Percentiles rank a stretch among this genome's conserved stretches.
Conservation (phyloP, 2,329 filamentous ascomycete species). For the Paraconiothyrium brasiliense region DNA sequence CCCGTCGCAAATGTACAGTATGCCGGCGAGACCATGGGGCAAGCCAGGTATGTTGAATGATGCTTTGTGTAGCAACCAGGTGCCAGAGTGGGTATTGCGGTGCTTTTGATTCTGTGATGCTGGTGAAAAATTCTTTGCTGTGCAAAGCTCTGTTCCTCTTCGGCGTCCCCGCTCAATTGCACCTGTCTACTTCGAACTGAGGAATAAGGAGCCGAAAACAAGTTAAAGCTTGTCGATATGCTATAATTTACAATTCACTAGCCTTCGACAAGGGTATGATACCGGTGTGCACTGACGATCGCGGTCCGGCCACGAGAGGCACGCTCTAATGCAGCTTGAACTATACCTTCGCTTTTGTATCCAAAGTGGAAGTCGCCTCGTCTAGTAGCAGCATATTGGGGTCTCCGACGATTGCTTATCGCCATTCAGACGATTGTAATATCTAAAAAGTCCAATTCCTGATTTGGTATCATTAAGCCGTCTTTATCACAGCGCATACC, state of each 20-base stretch:
- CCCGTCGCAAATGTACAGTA: constrained; percentile 5
- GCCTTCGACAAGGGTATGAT: constrained; percentile 2
- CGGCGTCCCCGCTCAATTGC: background rate
- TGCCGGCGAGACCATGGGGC: constrained; percentile 4
- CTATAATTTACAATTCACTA: background rate
- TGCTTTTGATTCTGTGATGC: constrained; percentile 1
- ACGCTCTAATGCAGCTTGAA: constrained; percentile 69
- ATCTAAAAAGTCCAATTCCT: too few relatives aligned
- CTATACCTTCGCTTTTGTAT: constrained; percentile 81
- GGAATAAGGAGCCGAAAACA: background rate
- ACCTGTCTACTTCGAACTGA: background rate
- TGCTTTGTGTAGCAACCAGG: background rate
- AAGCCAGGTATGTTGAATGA: constrained; percentile 5
- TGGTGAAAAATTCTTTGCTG: background rate
- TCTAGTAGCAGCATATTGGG: constrained; percentile 89
- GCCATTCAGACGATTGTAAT: too few relatives aligned
- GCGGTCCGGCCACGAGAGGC: constrained; percentile 86
- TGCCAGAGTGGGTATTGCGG: constrained; percentile 2
- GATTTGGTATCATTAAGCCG: too few relatives aligned
- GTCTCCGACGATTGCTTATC: constrained; percentile 85
- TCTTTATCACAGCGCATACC: too few relatives aligned
- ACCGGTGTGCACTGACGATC: constrained; percentile 88
- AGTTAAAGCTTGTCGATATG: background rate
- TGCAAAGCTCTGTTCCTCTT: constrained; percentile 3
- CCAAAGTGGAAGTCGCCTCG: constrained; percentile 88